Evolutionary conservation across 1,284 basidiomycete genomes (phyloP), one percentile per base, ranked within the genome.

Genomic region (Apiotrichum veenhuisii): DNA sequence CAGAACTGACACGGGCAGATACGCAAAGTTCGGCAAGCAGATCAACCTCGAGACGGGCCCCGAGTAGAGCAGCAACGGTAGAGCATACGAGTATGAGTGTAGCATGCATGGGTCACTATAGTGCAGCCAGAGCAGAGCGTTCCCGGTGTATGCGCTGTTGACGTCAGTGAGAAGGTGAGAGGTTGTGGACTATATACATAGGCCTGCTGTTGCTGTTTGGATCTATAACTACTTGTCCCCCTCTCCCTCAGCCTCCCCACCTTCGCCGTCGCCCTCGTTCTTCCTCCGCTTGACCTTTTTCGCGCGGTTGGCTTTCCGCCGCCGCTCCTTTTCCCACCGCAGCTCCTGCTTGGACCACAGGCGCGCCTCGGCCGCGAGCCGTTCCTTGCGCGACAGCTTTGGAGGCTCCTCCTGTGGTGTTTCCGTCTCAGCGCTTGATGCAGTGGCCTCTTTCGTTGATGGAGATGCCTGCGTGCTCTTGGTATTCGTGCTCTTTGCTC

Each of bases 21-120:
- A 96, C 71, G 89, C 89, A 40, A 94, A 93, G 77, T 96, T 97
- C 71, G 93, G 93, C 33, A 85, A 83, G 52, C 89, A 92, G 54
- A 97, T 97, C 78, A 97, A 94, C 74, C 82, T 94, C 53, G 91
- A 94, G 73, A 78, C 75, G 4, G 69, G 66, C 22, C 70, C 72
- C 1, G 68, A 69, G 55, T 67, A 48, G 22, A 57, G 23, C 34
- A 46, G 33, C 18, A 38, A n/a, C n/a, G n/a, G n/a, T n/a, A n/a
- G n/a, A n/a, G n/a, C 14, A 37, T 18, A 37, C 8, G 42, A 25
- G 25, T 18, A 40, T 47, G 40, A 37, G 40, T 50, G 54, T 50
- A 26, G 33, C 47, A 49, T 49, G 47, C 37, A 49, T 49, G 36
- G 37, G 30, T 49, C 26, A 36, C 30, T 43, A 43, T 49, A 42